These are phyloP conservation scores for Pouteria glomerata DNA, from an alignment of 148 eudicot genomes.

Conservation along the genomic window DNA sequence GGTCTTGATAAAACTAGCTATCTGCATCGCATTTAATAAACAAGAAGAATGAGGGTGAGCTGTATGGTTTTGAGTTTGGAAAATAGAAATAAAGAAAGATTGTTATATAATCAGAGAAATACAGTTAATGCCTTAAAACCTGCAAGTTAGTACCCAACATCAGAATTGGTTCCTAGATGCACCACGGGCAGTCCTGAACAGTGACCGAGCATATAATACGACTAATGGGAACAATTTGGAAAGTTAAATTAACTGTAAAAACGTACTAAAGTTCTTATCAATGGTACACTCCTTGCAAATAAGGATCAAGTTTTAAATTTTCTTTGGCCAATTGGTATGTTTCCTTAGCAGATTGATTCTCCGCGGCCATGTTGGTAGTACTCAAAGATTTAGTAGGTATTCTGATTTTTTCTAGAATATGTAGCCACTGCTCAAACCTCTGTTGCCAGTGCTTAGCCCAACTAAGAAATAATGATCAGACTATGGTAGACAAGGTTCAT, in stretches of 20 bases:
- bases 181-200: background rate
- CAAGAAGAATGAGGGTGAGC: background rate
- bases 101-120: background rate
- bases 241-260: background rate
- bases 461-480: background rate
- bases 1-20: constrained; percentile 92
- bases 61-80: background rate
- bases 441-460: background rate
- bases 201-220: background rate
- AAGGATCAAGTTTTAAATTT: background rate
- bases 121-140: background rate
- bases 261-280: background rate
- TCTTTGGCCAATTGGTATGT: background rate
- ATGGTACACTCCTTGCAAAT: background rate
- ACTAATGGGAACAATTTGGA: background rate
- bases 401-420: background rate
- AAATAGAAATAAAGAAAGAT: background rate
- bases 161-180: background rate
- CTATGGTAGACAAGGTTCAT: background rate
- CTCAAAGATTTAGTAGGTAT: background rate
- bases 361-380: no score
- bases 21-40: constrained; percentile 36
- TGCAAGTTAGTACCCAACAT: background rate
- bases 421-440: background rate
- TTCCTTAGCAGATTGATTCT: no score